Evolutionary conservation across 768 basidiomycete species (phyloP).

Genomic region (Leccinum incarnatum): DNA sequence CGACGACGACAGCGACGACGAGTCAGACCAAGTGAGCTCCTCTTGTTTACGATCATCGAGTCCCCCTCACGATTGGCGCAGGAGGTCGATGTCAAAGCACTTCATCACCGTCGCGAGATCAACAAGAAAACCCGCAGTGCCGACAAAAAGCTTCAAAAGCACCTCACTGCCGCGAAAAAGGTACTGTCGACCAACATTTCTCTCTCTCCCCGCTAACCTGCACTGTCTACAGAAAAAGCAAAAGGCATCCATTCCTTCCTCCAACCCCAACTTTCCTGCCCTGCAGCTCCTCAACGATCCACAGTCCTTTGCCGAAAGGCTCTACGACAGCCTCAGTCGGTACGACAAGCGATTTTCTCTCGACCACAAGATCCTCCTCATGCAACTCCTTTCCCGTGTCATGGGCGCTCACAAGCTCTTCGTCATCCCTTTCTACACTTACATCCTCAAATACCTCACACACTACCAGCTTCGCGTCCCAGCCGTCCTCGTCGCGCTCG

Average conservation of each 20-base stretch:
- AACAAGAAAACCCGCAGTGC: conserved; percentile 89
- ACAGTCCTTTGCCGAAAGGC: conserved; percentile 91
- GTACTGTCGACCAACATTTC: conserved; percentile 34
- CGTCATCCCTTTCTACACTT: conserved; percentile 93
- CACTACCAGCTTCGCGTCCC: conserved; percentile 92
- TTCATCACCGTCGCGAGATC: conserved; percentile 86
- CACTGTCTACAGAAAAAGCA: conserved; percentile 36
- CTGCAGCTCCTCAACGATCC: conserved; percentile 92
- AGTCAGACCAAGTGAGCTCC: conserved; percentile 46
- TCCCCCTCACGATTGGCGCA: conserved; percentile 25
- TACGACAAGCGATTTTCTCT: conserved; percentile 95
- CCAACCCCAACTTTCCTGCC: conserved; percentile 78
- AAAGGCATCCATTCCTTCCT: conserved; percentile 24
- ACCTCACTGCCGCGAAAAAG: conserved; percentile 72
- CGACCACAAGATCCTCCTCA: conserved; percentile 95
- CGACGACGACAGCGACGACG: conserved; percentile 71
- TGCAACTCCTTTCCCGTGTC: conserved; percentile 93
- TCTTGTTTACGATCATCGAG: not conserved
- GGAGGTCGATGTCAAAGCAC: conserved; percentile 64
- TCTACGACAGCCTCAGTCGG: conserved; percentile 78
- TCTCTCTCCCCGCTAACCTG: conserved; percentile 26
- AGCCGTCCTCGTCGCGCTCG: conserved; percentile 88
- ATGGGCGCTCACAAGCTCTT: conserved; percentile 92
- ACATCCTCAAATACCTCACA: conserved; percentile 90
- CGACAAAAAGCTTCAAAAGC: conserved; percentile 76